These are phyloP conservation scores for Starmerella powellii DNA, from an alignment of 805 yeast species.

Conservation along the genomic window DNA sequence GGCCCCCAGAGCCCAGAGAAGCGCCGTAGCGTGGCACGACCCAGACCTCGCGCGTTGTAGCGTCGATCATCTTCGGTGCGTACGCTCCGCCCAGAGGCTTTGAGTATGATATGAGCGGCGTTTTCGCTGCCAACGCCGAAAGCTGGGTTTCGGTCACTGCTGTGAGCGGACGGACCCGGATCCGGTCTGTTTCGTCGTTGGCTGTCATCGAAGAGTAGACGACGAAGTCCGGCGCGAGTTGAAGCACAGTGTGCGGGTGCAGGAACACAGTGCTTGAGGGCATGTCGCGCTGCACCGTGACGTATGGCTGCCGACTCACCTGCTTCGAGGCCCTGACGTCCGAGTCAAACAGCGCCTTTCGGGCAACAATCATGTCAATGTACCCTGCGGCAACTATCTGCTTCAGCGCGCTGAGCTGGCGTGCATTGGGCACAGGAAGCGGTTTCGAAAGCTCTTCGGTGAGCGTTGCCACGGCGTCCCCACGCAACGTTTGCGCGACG, in stretches of 20 bases:
- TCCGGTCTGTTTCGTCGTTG: constrained; percentile 36
- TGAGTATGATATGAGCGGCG: constrained; percentile 68
- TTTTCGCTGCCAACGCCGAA: constrained; percentile 60
- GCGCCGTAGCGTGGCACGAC: constrained; percentile 89
- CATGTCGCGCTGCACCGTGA: constrained; percentile 28
- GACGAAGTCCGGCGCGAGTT: constrained; percentile 64
- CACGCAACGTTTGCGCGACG: constrained; percentile 44
- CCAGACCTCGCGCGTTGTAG: constrained; percentile 70
- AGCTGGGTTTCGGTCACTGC: constrained; percentile 65
- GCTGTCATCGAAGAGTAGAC: constrained; percentile 59
- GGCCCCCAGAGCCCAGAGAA: constrained; percentile 64
- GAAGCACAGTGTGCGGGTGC: constrained; percentile 64
- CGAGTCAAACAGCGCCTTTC: constrained; percentile 51
- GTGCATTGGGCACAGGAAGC: constrained; percentile 52
- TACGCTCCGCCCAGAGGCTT: constrained; percentile 87
- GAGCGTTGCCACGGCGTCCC: constrained; percentile 31
- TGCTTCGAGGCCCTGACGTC: constrained; percentile 51
- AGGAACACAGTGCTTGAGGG: constrained; percentile 39
- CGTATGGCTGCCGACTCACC: constrained; percentile 43
- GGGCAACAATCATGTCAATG: constrained; percentile 75
- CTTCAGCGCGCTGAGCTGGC: constrained; percentile 65
- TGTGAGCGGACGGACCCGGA: constrained; percentile 63
- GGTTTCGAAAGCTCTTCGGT: constrained; percentile 40
- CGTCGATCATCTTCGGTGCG: constrained; percentile 57
- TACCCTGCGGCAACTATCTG: constrained; percentile 92